Evolutionary conservation across 176 grass and related monocot species (phyloP).

Genomic region (Poa pratensis): DNA sequence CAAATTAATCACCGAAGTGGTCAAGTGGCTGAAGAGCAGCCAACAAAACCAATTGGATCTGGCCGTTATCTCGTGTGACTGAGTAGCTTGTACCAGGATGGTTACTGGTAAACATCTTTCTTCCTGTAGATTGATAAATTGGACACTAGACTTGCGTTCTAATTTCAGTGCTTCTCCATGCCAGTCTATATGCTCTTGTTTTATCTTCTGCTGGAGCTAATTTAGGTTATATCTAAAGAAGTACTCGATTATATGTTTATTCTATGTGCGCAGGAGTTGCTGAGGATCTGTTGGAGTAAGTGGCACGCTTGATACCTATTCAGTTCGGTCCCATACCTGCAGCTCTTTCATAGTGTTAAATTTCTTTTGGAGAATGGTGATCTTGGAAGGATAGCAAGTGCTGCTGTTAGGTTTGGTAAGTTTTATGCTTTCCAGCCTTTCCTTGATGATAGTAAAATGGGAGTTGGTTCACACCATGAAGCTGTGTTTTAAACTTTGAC

Average conservation of each 20-base stretch:
- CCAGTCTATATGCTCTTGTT: not conserved
- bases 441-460: slow-evolving; percentile 14
- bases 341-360: slow-evolving; percentile 62
- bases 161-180: slow-evolving; percentile 20
- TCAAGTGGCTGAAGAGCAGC: slow-evolving; percentile 57
- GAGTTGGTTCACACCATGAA: slow-evolving; percentile 14
- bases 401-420: slow-evolving; percentile 72
- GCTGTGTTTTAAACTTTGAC: slow-evolving; percentile 5
- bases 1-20: slow-evolving; percentile 53
- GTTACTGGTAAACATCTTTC: slow-evolving; percentile 56
- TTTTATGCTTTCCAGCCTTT: slow-evolving; percentile 22
- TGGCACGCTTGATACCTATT: slow-evolving; percentile 63
- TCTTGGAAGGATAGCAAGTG: slow-evolving; percentile 62
- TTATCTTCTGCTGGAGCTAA: slow-evolving; percentile 4
- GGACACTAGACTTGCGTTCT: not conserved
- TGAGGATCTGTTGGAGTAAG: slow-evolving; percentile 53
- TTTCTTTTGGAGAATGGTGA: slow-evolving; percentile 74
- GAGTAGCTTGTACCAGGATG: slow-evolving; percentile 49
- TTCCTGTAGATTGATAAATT: not conserved
- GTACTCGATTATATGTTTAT: slow-evolving; percentile 29
- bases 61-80: slow-evolving; percentile 80
- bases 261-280: slow-evolving; percentile 45
- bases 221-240: slow-evolving; percentile 15
- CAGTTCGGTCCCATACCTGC: slow-evolving; percentile 59
- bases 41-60: slow-evolving; percentile 66